phyloP scores from a whole-genome alignment of 2,329 filamentous ascomycete genomes.

The Clonostachys rhizophaga region DNA sequence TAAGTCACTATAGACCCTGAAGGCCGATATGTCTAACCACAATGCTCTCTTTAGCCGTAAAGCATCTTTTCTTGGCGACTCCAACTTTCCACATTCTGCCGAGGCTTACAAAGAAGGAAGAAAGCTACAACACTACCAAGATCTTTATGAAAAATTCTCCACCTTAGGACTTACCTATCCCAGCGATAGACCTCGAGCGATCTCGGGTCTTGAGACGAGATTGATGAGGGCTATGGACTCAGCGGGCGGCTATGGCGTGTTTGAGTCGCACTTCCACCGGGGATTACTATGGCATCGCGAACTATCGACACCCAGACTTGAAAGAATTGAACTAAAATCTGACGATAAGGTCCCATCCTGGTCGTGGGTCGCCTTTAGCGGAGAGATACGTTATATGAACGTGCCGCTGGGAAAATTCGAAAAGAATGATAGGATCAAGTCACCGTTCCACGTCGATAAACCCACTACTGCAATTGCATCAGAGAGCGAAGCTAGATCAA shows the following conservation, averaged over 20 bases:
- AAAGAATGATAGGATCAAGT: too few relatives aligned
- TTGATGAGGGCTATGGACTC: not conserved
- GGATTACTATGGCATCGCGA: too few relatives aligned
- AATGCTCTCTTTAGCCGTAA: conserved; percentile 8
- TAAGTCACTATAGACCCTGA: not conserved
- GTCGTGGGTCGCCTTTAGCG: too few relatives aligned
- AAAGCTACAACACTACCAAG: not conserved
- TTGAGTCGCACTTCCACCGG: not conserved
- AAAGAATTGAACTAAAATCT: too few relatives aligned
- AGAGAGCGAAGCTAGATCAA: too few relatives aligned
- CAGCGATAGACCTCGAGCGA: not conserved
- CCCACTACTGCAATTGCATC: too few relatives aligned
- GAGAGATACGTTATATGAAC: too few relatives aligned
- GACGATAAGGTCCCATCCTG: too few relatives aligned
- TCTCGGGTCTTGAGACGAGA: not conserved
- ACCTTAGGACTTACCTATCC: not conserved
- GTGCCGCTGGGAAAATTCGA: too few relatives aligned
- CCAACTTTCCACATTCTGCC: conserved; percentile 16
- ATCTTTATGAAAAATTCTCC: not conserved
- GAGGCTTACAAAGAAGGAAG: conserved; percentile 7
- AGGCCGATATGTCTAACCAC: not conserved
- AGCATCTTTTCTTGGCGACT: conserved; percentile 16
- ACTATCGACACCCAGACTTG: too few relatives aligned
- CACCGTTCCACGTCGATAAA: too few relatives aligned
- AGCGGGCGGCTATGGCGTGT: not conserved